Evolutionary conservation across 768 basidiomycete genomes (phyloP).

Genomic region (Tricholoma matsutake): DNA sequence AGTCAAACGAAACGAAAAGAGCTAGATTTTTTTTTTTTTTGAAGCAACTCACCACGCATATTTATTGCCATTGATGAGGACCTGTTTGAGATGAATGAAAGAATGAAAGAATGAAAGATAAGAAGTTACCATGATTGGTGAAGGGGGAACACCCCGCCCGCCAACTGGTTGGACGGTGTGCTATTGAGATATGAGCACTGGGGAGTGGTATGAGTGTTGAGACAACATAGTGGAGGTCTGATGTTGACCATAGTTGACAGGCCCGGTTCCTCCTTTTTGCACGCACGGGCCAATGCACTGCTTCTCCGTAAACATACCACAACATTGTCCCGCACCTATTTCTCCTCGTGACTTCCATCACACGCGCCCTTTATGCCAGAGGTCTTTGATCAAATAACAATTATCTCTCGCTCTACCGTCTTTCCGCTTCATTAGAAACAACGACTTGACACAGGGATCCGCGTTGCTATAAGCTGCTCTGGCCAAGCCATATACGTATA

Average conservation of each 20-base stretch:
- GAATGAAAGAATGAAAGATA: background rate
- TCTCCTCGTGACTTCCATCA: constrained; percentile 11
- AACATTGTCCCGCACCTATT: too few relatives aligned
- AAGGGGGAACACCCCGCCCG: constrained; percentile 43
- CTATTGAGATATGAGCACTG: constrained; percentile 43
- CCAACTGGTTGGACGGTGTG: constrained; percentile 56
- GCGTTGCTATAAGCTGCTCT: too few relatives aligned
- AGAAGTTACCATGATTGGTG: constrained; percentile 17
- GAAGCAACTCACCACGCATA: constrained; percentile 65
- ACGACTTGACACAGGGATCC: too few relatives aligned
- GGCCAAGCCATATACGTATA: too few relatives aligned
- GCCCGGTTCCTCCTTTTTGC: constrained; percentile 32
- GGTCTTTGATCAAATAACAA: too few relatives aligned
- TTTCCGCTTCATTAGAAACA: background rate
- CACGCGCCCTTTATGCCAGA: constrained; percentile 21
- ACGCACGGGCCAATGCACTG: constrained; percentile 39
- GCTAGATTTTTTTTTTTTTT: too few relatives aligned
- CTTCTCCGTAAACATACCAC: constrained; percentile 9
- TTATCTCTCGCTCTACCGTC: background rate
- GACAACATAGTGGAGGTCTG: constrained; percentile 40
- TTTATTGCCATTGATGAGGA: constrained; percentile 72
- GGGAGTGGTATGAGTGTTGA: constrained; percentile 34
- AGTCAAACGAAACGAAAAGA: background rate
- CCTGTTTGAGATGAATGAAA: constrained; percentile 40
- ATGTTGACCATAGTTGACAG: constrained; percentile 56